A percentile compares a stretch with the other conserved stretches of the same genome.
phyloP scores from a whole-genome alignment of 176 grass and related monocot species.

The Cenchrus americanus region DNA sequence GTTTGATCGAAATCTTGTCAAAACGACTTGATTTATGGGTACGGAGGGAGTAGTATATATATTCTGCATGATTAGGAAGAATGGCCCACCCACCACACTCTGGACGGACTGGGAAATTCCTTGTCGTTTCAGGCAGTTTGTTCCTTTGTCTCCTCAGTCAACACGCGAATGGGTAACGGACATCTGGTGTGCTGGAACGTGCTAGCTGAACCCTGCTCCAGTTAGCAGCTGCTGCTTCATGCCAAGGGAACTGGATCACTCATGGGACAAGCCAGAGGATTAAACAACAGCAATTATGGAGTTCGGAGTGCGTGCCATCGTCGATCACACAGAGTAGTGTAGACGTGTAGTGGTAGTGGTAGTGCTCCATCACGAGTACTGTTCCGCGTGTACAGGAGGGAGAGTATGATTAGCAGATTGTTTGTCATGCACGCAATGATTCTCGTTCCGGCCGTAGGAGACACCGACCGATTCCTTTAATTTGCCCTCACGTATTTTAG shows the following conservation, averaged over 20 bases:
- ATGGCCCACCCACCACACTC: background rate
- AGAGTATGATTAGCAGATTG: conserved; percentile 7
- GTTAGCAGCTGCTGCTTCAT: conserved; percentile 28
- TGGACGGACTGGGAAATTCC: background rate
- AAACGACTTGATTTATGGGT: no score
- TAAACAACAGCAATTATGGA: conserved; percentile 38
- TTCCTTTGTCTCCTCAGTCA: background rate
- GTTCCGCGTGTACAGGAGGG: background rate
- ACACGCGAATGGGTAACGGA: background rate
- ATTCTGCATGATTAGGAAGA: no score
- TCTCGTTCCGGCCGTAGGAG: background rate
- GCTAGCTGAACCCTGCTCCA: conserved; percentile 34
- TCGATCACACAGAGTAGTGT: background rate
- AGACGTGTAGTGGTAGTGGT: background rate
- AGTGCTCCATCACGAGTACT: background rate
- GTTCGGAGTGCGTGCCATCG: conserved; percentile 12
- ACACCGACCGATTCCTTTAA: conserved; percentile 5
- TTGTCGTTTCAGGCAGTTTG: background rate
- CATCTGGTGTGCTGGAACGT: conserved; percentile 10
- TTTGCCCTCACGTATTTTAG: background rate
- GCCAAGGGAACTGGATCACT: background rate
- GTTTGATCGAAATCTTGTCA: no score
- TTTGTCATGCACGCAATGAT: conserved; percentile 1
- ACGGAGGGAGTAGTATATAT: no score
- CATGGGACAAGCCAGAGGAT: background rate